Base-by-base conservation (phyloP, 371 early-diverging fungal genomes). In the Capniomyces stellatus region DNA sequence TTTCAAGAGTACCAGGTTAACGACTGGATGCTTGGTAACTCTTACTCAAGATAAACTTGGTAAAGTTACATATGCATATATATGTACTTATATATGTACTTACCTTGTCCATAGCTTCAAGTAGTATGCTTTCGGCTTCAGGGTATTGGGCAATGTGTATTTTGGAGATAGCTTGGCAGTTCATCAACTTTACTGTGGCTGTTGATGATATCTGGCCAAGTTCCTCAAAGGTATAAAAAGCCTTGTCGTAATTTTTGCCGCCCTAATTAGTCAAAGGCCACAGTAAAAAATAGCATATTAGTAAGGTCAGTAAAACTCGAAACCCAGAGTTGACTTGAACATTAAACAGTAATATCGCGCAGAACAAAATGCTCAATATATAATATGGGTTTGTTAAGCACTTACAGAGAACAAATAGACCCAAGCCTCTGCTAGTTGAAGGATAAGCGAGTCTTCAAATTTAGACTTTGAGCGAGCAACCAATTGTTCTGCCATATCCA, bases 341-440 rank as follows among this genome's bases (percentile, higher is more conserved):
- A 61, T 43, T 6, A 61, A 40, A 41, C 18, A 18, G 18, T 41
- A 21, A n/a, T n/a, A n/a, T n/a, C n/a, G n/a, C n/a, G n/a, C n/a
- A n/a, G n/a, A n/a, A n/a, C n/a, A n/a, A n/a, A n/a, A n/a, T n/a
- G n/a, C n/a, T n/a, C n/a, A n/a, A n/a, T n/a, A n/a, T n/a, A n/a
- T n/a, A n/a, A n/a, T n/a, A n/a, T n/a, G n/a, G n/a, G n/a, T 21
- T 13, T 23, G 42, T 64, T 62, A 72, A 79, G 83, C 39, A 74
- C 64, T 41, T 41, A 41, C n/a, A n/a, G n/a, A 6, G 24, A 72
- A 72, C 48, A 89, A 70, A 55, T 77, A 81, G 48, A 82, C 76
- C 91, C 92, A 92, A 12, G 89, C 88, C 62, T 96, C 97, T 57
- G 87, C 78, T 58, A 92, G 67, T 66, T 92, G 92, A n/a, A 88